A percentile compares a stretch with the other conserved stretches of the same genome.
Conservation (phyloP, 2,329 filamentous ascomycete species). For the Lasiodiplodia citricola region DNA sequence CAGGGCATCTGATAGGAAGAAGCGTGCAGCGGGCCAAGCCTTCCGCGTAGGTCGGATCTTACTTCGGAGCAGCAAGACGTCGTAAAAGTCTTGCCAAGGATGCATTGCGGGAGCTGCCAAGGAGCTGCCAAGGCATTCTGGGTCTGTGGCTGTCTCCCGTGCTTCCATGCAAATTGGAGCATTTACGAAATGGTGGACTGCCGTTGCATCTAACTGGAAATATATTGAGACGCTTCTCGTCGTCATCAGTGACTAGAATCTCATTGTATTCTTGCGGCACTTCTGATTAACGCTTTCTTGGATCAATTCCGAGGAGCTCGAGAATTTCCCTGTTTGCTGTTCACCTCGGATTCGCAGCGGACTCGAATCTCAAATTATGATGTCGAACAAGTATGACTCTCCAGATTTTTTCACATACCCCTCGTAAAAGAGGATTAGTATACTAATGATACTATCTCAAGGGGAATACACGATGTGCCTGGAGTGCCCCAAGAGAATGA, state of each 20-base stretch:
- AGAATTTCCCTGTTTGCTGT: not conserved
- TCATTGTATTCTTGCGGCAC: not conserved
- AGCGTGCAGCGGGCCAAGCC: not conserved
- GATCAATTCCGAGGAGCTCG: not conserved
- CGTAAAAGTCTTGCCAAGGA: not conserved
- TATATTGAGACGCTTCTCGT: not conserved
- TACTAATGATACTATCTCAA: not conserved
- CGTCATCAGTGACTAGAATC: not conserved
- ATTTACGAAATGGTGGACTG: not conserved
- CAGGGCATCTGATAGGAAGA: not conserved
- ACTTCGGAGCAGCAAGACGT: not conserved
- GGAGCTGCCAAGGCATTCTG: not conserved
- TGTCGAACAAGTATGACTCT: not conserved
- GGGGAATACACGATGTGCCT: not conserved
- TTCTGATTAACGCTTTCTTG: fast-evolving
- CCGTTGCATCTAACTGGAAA: not conserved
- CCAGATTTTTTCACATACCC: not conserved
- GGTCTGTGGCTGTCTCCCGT: not conserved
- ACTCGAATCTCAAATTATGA: not conserved
- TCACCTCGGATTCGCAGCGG: too few species aligned
- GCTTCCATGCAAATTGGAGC: not conserved
- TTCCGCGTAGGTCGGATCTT: not conserved
- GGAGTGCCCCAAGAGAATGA: not conserved
- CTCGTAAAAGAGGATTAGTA: not conserved
- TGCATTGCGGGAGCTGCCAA: not conserved